Percentiles rank a stretch among this genome's conserved stretches.
Conservation (phyloP, 768 basidiomycete species). For the Arthromyces matolae region DNA sequence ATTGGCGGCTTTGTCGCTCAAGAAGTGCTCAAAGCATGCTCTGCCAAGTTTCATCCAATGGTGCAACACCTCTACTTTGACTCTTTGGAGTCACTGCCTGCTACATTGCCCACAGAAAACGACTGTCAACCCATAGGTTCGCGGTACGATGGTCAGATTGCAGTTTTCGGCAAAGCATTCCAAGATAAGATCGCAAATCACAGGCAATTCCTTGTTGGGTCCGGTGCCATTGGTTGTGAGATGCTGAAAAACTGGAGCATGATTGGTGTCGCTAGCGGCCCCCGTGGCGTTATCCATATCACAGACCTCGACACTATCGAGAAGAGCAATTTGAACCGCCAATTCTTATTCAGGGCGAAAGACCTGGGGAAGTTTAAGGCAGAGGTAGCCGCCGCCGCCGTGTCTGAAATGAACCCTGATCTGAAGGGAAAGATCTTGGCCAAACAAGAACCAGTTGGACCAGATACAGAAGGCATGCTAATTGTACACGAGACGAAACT, state of each 20-base stretch:
- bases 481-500: not conserved
- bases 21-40: constrained; percentile 94
- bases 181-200: constrained; percentile 88
- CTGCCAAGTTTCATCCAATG: constrained; percentile 97
- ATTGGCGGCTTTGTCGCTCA: constrained; percentile 98
- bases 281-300: constrained; percentile 79
- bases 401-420: constrained; percentile 94
- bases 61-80: constrained; percentile 96
- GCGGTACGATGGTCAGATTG: constrained; percentile 92
- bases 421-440: constrained; percentile 80
- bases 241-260: constrained; percentile 99
- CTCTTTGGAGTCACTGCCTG: constrained; percentile 90
- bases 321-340: constrained; percentile 97
- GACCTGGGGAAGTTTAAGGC: constrained; percentile 97
- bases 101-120: constrained; percentile 66
- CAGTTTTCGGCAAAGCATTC: constrained; percentile 91
- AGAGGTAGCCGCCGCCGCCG: constrained; percentile 88
- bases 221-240: constrained; percentile 99
- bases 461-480: constrained; percentile 82
- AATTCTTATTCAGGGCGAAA: constrained; percentile 96
- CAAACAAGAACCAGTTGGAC: constrained; percentile 91
- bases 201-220: constrained; percentile 94
- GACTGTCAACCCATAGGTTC: constrained; percentile 80
- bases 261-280: constrained; percentile 89
- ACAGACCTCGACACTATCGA: constrained; percentile 99